Evolutionary conservation across 2,329 filamentous ascomycete species (phyloP), one percentile per base, ranked within the genome.

Genomic region (Parastagonospora nodorum): DNA sequence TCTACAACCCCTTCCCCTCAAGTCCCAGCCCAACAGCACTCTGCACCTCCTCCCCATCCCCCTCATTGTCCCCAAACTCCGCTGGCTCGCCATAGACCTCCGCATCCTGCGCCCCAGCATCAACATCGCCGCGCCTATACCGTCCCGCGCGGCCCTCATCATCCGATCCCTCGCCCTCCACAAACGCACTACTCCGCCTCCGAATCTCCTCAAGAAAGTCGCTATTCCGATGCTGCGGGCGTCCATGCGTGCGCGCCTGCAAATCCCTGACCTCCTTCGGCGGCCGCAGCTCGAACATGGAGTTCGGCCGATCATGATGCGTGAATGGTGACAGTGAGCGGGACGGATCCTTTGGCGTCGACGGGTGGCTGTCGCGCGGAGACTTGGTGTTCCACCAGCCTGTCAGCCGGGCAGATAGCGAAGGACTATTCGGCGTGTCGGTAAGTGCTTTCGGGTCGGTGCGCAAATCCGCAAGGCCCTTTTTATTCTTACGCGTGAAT

Each of bases 171-270:
- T 57, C 56, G 51, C 80, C 77, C 52, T 79, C 77, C 43, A 75
- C 75, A 56, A 81, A 79, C 0, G 80, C 78, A 12, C 74, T 64
- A 45, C 74, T 77, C 58, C 80, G 78, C 43, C 78, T 57, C 33
- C 73, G 67, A 1, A 80, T 47, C 62, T 81, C 78, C 29, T 74
- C 69, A 43, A 80, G 58, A 11, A 77, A 67, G 44, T 48, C 39
- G 27, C 69, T 74, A 5, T 67, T 46, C 6, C 35, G 36, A 28
- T 27, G 32, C 14, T 36, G 15, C n/a, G 42, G 42, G 7, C 36
- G 36, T 64, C 32, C 52, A 49, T 58, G 51, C 40, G 43, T 51
- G 31, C 46, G 60, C 8, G 37, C 38, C 8, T 58, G 56, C 2
- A 67, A 12, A 24, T 63, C 49, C 11, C 42, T 52, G 12, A 66